Base-by-base conservation (phyloP, 805 yeast species). In the Ascoidea tarda region DNA sequence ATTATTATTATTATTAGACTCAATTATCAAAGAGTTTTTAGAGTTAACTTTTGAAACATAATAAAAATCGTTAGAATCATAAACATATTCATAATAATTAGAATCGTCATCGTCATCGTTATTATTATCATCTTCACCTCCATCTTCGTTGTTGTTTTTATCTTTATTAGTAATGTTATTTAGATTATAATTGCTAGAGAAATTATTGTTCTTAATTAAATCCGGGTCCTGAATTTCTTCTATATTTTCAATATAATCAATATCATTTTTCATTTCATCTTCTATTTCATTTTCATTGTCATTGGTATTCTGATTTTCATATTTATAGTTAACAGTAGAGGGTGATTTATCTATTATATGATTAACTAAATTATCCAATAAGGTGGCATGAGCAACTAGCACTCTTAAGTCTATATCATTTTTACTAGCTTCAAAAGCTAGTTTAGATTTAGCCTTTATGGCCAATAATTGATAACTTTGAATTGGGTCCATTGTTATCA, bases 331-430 rank as follows among this genome's bases (percentile, higher is more conserved):
- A 21, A 21, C 28, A 21, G 28, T 21, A 21, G 28, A 21, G 28
- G 28, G 28, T 21, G 28, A 21, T 21, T 21, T 21, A 21, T 21
- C 28, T 10, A 38, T 38, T 38, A 64, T 52, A 58, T 64, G 54
- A 52, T 78, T 86, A 76, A 84, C 80, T 51, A 83, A 62, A 55
- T 70, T 72, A 61, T 84, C 89, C 57, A 83, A 71, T 69, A 84
- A 67, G 63, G 83, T 84, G 21, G 89, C 88, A 64, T 84, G 89
- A 46, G 79, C 73, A 4, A 83, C 87, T 46, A 83, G 70, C 50
- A 71, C 67, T 50, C 85, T 71, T 50, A 83, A 70, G 52, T 78
- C 68, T 38, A 81, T 75, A 59, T 80, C 82, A 12, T 75, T 74
- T 57, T 73, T 72, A 32, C 76, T 64, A 5, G 87, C 86, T 59